phyloP scores from a whole-genome alignment of 768 basidiomycete genomes.

The Podaxis pistillaris region DNA sequence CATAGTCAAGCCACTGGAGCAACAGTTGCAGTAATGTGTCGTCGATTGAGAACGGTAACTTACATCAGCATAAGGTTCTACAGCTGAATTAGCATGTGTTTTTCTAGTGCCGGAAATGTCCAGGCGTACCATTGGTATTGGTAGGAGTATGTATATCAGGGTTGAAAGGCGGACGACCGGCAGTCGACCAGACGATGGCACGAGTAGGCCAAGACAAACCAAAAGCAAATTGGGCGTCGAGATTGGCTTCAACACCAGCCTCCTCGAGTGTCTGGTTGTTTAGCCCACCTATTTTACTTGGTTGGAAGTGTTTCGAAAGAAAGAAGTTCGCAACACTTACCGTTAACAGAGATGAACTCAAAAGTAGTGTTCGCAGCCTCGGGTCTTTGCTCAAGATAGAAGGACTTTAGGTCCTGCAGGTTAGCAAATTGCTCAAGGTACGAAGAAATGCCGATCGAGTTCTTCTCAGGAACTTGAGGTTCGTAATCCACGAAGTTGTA shows the following conservation, averaged over 20 bases:
- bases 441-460: constrained; percentile 53
- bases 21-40: neutral
- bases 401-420: constrained; percentile 46
- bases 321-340: constrained; percentile 28
- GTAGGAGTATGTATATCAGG: constrained; percentile 40
- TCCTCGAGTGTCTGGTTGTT: constrained; percentile 54
- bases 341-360: constrained; percentile 52
- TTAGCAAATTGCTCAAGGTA: constrained; percentile 59
- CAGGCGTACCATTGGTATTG: constrained; percentile 35
- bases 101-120: neutral
- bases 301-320: neutral
- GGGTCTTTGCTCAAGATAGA: constrained; percentile 48
- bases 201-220: constrained; percentile 64
- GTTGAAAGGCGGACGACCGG: constrained; percentile 57
- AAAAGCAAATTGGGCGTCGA: constrained; percentile 68
- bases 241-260: constrained; percentile 63
- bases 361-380: constrained; percentile 50
- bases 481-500: constrained; percentile 51
- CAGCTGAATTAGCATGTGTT: neutral
- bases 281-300: constrained; percentile 42
- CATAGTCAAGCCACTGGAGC: constrained; percentile 53
- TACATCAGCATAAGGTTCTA: constrained; percentile 23
- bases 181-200: constrained; percentile 58
- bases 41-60: neutral
- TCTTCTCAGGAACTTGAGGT: constrained; percentile 39